phyloP scores from a whole-genome alignment of 2,329 filamentous ascomycete genomes.

The Penicillium sp. region DNA sequence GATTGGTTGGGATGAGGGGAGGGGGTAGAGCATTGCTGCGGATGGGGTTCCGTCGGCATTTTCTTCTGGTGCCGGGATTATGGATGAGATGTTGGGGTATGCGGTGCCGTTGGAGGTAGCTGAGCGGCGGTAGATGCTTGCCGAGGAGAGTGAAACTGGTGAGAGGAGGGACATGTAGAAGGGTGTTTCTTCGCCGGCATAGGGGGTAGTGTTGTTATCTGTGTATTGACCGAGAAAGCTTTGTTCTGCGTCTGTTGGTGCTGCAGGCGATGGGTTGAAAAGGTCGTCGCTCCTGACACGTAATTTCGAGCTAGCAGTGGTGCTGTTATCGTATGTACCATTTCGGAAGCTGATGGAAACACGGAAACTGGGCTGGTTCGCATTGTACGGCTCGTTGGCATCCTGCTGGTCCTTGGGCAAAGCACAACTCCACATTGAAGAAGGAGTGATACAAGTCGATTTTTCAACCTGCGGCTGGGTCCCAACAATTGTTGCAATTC shows the following conservation, averaged over 20 bases:
- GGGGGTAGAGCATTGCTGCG: conserved; percentile 68
- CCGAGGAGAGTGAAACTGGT: conserved; percentile 40
- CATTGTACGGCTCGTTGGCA: conserved; percentile 59
- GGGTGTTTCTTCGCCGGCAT: conserved; percentile 80
- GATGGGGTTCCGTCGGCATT: conserved; percentile 69
- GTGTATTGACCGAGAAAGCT: conserved; percentile 82
- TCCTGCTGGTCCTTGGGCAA: conserved; percentile 74
- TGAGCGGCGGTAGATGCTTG: conserved; percentile 38
- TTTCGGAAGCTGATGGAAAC: conserved; percentile 68
- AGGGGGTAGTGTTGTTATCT: conserved; percentile 67
- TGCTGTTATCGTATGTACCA: conserved; percentile 59
- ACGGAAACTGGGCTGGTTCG: conserved; percentile 73
- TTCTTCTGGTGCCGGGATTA: conserved; percentile 63
- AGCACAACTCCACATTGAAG: conserved; percentile 81
- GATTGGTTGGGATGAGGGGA: conserved; percentile 69
- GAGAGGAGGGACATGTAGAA: conserved; percentile 77
- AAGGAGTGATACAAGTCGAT: conserved; percentile 67
- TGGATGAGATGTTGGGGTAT: conserved; percentile 48
- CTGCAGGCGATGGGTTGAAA: conserved; percentile 47
- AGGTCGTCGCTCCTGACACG: conserved; percentile 30
- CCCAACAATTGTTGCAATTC: conserved; percentile 73
- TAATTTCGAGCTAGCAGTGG: conserved; percentile 47
- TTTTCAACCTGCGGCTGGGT: conserved; percentile 64
- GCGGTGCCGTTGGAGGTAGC: conserved; percentile 21
- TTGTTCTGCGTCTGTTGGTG: conserved; percentile 63